Evolutionary conservation across 768 basidiomycete species (phyloP), one percentile per base, ranked within the genome.

Genomic region (Aureoboletus auriporus): DNA sequence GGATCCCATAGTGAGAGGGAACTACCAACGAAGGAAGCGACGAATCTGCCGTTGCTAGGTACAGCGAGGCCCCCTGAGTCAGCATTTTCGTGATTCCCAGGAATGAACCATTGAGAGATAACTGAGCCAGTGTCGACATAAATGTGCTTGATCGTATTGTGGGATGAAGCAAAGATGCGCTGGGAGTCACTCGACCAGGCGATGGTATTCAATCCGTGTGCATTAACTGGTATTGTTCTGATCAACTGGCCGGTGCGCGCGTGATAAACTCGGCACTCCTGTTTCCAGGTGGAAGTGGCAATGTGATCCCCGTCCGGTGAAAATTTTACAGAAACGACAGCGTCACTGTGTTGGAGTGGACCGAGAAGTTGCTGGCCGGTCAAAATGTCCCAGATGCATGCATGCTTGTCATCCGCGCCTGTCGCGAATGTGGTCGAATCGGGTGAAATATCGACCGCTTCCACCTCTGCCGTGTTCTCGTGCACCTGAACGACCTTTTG

Each of bases 1-100:
- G 50, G 7, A 30, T 54, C 50, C 53, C 46, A 47, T 17, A 54
- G 13, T 2, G 49, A 52, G n/a, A 54, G 12, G 26, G 11, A n/a
- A 8, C 6, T 8, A 13, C 42, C 37, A 13, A 29, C n/a, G 7
- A 14, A 47, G 10, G 46, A 11, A 3, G 20, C 42, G 9, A 51
- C 29, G 5, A 44, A 46, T 23, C 6, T 33, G 9, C 42, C 42
- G 8, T 23, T 33, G 5, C 17, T 30, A 8, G 42, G 17, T 3
- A 28, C 12, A 16, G 42, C 12, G 30, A 42, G 17, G 12, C 17
- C 31, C 13, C 12, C 30, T 10, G 20, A 12, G 39, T 13, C 8
- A 17, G 3, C 4, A 12, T 10, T 5, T 0, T 12, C 11, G n/a
- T 14, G 14, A 10, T 44, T 26, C 2, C 45, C 38, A 4, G 29